Base-by-base conservation (phyloP, 108 stramenopile genomes). In the Licmophora abbreviata region DNA sequence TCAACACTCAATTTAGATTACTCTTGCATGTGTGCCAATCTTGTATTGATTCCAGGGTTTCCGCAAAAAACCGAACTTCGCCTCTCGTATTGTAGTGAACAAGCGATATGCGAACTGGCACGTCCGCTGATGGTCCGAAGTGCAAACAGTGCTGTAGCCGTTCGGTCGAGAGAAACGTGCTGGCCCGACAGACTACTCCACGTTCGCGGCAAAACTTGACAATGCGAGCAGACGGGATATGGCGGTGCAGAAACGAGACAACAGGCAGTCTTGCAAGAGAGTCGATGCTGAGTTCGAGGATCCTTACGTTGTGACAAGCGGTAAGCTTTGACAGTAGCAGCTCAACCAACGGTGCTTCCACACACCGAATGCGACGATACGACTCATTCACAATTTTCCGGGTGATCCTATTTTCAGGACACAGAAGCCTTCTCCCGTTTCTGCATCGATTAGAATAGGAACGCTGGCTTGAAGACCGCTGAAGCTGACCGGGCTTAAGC, bases 31-130 rank as follows among this genome's bases (percentile, higher is more conserved):
- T n/a, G n/a, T 75, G 84, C 95, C 66, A 94, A 64, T 74, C 78
- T 21, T 57, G 42, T 9, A 88, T 54, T 26, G 59, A 51, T 38
- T 77, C 64, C 41, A 81, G 49, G 35, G 75, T 60, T 15, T 59
- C 44, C 6, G 79, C 45, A 7, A 69, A 48, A 37, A 48, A 38
- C 38, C 83, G 44, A 22, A 84, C 72, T 59, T 92, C 90, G 7
- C 60, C 37, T 1, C 44, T 24, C 29, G 66, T 80, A 30, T 86
- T 86, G 56, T 91, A 91, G 53, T 91, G 89, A 6, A 69, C 82
- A 30, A 91, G 52, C 22, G 89, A 91, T 37, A 86, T 64, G 0
- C 89, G 76, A 15, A 86, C 74, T 18, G 86, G 61, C 2, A 67
- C 75, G 28, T 70, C 60, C n/a, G n/a, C n/a, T n/a, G n/a, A n/a